phyloP scores from a whole-genome alignment of 768 basidiomycete species.

The Kwoniella dendrophila region DNA sequence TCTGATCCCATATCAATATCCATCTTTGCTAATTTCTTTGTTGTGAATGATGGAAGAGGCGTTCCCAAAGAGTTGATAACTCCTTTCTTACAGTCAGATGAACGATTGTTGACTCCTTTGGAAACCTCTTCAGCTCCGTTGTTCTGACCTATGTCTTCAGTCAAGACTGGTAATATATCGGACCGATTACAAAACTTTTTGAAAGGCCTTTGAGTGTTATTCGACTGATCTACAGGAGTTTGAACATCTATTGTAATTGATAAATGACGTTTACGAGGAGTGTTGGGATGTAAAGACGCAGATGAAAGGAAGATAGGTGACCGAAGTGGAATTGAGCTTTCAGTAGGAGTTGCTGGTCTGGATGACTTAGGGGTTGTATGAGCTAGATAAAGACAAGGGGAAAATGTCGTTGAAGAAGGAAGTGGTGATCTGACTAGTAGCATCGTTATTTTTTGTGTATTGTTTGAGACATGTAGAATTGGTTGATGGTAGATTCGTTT shows the following conservation, averaged over 20 bases:
- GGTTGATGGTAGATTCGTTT: background rate
- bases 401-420: background rate
- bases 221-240: slow-evolving; percentile 1
- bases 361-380: background rate
- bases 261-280: background rate
- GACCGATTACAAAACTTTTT: slow-evolving; percentile 4
- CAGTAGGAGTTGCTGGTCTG: background rate
- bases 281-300: background rate
- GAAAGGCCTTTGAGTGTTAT: background rate
- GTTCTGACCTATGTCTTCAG: background rate
- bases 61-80: background rate
- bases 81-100: slow-evolving; percentile 13
- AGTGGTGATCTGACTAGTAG: background rate
- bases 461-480: background rate
- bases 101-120: background rate
- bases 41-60: background rate
- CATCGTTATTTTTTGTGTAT: background rate
- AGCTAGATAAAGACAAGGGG: background rate
- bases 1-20: slow-evolving; percentile 11
- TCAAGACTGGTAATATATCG: background rate
- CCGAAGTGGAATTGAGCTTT: slow-evolving; percentile 7
- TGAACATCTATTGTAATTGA: background rate
- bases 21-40: slow-evolving; percentile 3
- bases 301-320: slow-evolving; percentile 17
- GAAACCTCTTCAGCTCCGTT: background rate